Conservation (phyloP, 2,329 filamentous ascomycete genomes). For the Colletotrichum cordylinicola region DNA sequence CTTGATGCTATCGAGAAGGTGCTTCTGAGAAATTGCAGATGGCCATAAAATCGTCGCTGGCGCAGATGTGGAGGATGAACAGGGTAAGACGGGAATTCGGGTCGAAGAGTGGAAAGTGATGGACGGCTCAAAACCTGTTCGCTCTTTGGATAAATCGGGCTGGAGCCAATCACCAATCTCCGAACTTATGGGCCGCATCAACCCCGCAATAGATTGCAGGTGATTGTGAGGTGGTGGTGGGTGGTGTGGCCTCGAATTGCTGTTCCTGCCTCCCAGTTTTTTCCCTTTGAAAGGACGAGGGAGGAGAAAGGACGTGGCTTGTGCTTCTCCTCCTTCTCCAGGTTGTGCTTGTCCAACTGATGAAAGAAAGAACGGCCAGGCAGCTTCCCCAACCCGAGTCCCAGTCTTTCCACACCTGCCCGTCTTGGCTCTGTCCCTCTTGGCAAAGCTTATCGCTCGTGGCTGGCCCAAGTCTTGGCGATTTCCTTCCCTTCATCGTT, state of each 20-base stretch:
- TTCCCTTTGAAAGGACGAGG: not conserved
- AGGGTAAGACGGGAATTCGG: not conserved
- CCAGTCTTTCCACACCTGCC: conserved; percentile 24
- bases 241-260: not conserved
- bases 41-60: not conserved
- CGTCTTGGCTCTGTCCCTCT: conserved; percentile 29
- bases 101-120: not conserved
- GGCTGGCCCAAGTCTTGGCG: conserved; percentile 23
- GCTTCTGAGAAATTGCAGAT: not conserved
- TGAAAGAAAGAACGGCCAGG: not conserved
- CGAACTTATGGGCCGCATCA: not conserved
- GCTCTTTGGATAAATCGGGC: not conserved
- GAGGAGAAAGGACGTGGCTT: not conserved
- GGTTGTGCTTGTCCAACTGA: not conserved
- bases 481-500: not conserved
- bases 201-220: conserved; percentile 7
- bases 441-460: conserved; percentile 43
- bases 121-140: conserved; percentile 1
- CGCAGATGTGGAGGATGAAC: not conserved
- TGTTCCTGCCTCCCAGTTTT: not conserved
- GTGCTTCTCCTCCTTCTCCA: not conserved
- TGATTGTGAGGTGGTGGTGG: not conserved
- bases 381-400: conserved; percentile 1
- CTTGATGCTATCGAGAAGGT: not conserved
- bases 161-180: not conserved